phyloP scores from a whole-genome alignment of 1,139 yeast species.

The Debaryomyces coudertii region DNA sequence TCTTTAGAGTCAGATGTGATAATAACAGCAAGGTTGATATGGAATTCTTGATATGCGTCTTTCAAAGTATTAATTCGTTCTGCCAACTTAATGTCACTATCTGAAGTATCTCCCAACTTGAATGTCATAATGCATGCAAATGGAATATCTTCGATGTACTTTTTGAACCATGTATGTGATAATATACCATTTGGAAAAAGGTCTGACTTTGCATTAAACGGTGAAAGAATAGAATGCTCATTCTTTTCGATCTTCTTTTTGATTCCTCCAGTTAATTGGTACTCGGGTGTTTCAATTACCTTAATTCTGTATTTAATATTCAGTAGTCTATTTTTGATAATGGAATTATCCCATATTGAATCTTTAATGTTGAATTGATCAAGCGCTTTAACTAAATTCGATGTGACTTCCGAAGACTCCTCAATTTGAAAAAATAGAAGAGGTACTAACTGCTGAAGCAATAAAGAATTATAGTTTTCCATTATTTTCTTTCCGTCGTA shows the following conservation, averaged over 20 bases:
- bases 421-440: constrained; percentile 26
- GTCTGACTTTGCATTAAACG: constrained; percentile 40
- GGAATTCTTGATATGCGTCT: constrained; percentile 19
- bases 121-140: constrained; percentile 34
- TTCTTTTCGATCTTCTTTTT: constrained; percentile 9
- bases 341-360: constrained; percentile 43
- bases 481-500: constrained; percentile 18
- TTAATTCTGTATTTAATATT: constrained; percentile 35
- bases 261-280: background rate
- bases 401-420: constrained; percentile 7
- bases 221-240: constrained; percentile 37
- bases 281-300: constrained; percentile 14
- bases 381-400: constrained; percentile 17
- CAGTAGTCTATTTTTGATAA: constrained; percentile 42
- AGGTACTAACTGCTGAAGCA: constrained; percentile 40
- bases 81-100: constrained; percentile 23
- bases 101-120: constrained; percentile 21
- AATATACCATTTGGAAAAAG: constrained; percentile 49
- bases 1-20: constrained; percentile 20
- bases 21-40: constrained; percentile 33
- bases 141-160: constrained; percentile 37
- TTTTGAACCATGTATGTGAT: constrained; percentile 39
- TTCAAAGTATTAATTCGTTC: constrained; percentile 24
- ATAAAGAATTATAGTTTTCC: constrained; percentile 35
- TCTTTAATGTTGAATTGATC: constrained; percentile 24